Evolutionary conservation across 192 early-diverging fungal species (phyloP).

Genomic region (Dispira simplex): DNA sequence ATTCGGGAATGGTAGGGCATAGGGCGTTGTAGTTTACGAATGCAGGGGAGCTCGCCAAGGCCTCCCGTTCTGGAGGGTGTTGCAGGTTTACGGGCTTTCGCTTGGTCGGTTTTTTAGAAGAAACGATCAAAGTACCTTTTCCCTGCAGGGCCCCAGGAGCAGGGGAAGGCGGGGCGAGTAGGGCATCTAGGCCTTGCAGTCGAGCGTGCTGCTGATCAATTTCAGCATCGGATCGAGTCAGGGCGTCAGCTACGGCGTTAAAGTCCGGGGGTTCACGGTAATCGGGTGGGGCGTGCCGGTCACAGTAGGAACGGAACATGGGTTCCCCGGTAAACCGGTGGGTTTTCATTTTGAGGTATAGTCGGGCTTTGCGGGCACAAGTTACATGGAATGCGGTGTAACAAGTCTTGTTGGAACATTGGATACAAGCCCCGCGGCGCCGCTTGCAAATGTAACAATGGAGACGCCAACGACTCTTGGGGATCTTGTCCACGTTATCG

Average conservation of each 20-base stretch:
- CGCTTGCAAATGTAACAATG: conserved; percentile 78
- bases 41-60: neutral
- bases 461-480: conserved; percentile 74
- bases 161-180: conserved; percentile 27
- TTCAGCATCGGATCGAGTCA: conserved; percentile 11
- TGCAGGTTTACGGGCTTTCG: too few relatives aligned
- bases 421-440: conserved; percentile 79
- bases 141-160: conserved; percentile 36
- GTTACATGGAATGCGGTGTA: conserved; percentile 85
- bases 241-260: conserved; percentile 16
- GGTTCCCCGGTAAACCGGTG: conserved; percentile 40
- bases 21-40: conserved; percentile 38
- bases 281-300: conserved; percentile 72
- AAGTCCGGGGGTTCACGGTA: conserved; percentile 18
- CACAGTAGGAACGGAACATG: conserved; percentile 64
- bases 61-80: too few relatives aligned
- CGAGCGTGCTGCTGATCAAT: conserved; percentile 2
- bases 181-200: conserved; percentile 10
- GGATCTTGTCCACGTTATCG: conserved; percentile 80
- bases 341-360: conserved; percentile 73
- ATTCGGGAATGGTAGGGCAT: conserved; percentile 43
- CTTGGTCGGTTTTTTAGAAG: neutral
- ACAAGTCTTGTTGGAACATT: conserved; percentile 83
- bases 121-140: neutral
- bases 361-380: conserved; percentile 73